Evolutionary conservation across 805 yeast species (phyloP), one percentile per base, ranked within the genome.

Genomic region (Yarrowia keelungensis): DNA sequence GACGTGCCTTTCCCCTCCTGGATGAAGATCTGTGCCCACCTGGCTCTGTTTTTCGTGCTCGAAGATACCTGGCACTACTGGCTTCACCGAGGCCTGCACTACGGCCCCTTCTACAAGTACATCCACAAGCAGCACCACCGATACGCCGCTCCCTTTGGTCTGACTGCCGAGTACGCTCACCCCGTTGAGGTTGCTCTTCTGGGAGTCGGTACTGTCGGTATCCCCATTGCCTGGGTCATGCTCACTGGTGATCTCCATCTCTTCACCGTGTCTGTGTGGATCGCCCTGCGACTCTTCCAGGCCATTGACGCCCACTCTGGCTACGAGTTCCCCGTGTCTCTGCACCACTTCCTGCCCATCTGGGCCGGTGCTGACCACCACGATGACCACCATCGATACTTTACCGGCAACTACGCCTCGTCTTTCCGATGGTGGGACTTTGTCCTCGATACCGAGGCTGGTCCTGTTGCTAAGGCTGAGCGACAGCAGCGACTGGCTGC

Each of bases 331-430:
- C 98, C 99, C 71, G 88, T 96, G 91, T 91, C 97, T 5, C 84
- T 94, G 76, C 95, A 92, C 81, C 92, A 92, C 77, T 87, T 94
- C 80, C 78, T 94, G 71, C 98, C 98, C 61, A 86, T 95, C 81
- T 93, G 98, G 98, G 97, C 98, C 4, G 98, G 98, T 73, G 97
- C 98, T 26, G 97, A 91, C 76, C 98, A 94, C 80, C 98, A 94
- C 78, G 99, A 94, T 80, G 91, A 91, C 80, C 99, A 94, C 78
- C 99, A 94, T 79, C 97, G 91, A 78, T 92, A 89, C 81, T 94
- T 94, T 80, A 90, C 92, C 74, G 98, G 98, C 73, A 92, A 93
- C 80, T 94, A 92, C 79, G 95, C 98, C 38, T 90, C 97, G 54
- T 87, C 93, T 45, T 95, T 94, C 86, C 89, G 98, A 81, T 91